Conservation (phyloP, 768 basidiomycete species). For the Baorangia bicolor region DNA sequence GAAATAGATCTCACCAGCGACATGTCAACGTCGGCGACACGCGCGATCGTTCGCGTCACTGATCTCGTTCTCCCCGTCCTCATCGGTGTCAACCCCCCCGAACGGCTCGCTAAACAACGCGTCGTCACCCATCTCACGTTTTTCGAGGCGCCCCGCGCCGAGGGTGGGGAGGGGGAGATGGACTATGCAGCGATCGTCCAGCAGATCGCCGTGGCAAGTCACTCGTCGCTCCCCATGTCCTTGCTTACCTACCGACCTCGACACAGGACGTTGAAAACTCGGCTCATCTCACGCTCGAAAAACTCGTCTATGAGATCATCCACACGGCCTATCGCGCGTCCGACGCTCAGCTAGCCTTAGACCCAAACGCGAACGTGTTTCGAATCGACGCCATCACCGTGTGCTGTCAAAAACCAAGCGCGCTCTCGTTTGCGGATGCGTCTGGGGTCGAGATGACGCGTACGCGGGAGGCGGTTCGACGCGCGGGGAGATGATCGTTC, state of each 20-base stretch:
- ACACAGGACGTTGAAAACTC: too few relatives aligned
- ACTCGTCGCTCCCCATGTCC: background rate
- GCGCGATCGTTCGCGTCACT: conserved; percentile 40
- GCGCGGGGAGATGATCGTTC: too few relatives aligned
- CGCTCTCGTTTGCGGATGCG: too few relatives aligned
- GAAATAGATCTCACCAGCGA: conserved; percentile 40
- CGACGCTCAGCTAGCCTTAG: too few relatives aligned
- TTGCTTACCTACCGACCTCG: background rate
- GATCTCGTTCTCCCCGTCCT: conserved; percentile 52
- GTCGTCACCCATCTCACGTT: conserved; percentile 56
- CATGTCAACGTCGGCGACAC: background rate
- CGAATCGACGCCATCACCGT: too few relatives aligned
- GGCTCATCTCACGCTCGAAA: too few relatives aligned
- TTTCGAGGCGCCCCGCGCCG: conserved; percentile 28
- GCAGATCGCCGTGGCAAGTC: conserved; percentile 28
- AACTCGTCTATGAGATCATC: too few relatives aligned
- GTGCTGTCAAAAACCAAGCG: too few relatives aligned
- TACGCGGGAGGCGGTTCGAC: too few relatives aligned
- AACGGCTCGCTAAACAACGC: conserved; percentile 62
- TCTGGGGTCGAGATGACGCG: too few relatives aligned
- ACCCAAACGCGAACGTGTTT: too few relatives aligned
- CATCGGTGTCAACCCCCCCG: conserved; percentile 72
- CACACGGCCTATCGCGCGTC: too few relatives aligned
- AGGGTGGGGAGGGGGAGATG: conserved; percentile 10
- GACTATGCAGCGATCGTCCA: conserved; percentile 41